Conservation (phyloP, 2,329 filamentous ascomycete species). For the Ambrosiella xylebori region DNA sequence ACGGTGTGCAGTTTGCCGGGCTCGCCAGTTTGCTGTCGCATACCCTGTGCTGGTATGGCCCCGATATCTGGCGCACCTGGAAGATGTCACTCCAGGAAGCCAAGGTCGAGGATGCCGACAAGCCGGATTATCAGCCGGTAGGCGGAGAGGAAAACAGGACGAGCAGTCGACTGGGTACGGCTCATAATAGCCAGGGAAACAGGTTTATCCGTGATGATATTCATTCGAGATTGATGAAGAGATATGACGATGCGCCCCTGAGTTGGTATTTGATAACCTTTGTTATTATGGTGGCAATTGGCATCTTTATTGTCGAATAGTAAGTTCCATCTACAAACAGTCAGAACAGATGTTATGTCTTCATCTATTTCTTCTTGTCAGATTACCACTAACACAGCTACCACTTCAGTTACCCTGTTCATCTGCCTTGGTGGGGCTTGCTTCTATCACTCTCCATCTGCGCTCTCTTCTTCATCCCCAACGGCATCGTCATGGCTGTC, state of each 20-base stretch:
- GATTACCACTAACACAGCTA: background rate
- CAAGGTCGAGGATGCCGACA: constrained; percentile 28
- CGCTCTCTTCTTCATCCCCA: constrained; percentile 69
- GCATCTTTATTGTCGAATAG: constrained; percentile 75
- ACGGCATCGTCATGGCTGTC: constrained; percentile 84
- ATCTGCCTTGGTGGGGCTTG: constrained; percentile 75
- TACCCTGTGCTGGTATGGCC: constrained; percentile 69
- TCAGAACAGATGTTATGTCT: background rate
- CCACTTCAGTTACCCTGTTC: constrained; percentile 51
- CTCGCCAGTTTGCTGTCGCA: constrained; percentile 65
- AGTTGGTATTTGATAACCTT: constrained; percentile 68
- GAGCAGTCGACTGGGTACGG: constrained; percentile 6
- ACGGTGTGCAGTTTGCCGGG: constrained; percentile 71
- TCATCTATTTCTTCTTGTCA: too few relatives aligned
- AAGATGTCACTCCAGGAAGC: constrained; percentile 50
- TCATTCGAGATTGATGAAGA: constrained; percentile 67
- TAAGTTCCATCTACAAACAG: constrained; percentile 25
- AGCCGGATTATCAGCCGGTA: constrained; percentile 35
- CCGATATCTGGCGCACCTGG: constrained; percentile 66
- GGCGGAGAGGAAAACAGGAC: constrained; percentile 16
- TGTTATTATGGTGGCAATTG: constrained; percentile 56
- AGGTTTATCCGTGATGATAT: constrained; percentile 48
- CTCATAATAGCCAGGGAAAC: constrained; percentile 13
- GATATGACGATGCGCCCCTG: constrained; percentile 66
- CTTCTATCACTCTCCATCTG: constrained; percentile 64